Evolutionary conservation across 2,329 filamentous ascomycete species (phyloP).

Genomic region (Ilyonectria destructans): DNA sequence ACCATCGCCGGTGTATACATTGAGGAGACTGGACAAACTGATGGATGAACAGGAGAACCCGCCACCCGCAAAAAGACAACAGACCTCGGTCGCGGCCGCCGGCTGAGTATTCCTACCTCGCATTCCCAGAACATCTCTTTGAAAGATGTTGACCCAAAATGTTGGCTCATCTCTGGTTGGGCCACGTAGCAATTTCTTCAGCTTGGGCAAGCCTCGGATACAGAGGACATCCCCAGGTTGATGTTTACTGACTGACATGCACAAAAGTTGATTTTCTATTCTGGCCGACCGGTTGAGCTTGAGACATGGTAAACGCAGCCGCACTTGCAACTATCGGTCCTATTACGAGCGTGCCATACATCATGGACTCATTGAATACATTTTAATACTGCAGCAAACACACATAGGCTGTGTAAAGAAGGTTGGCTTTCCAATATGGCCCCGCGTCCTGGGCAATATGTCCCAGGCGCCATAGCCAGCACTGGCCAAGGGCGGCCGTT

Average conservation of each 20-base stretch:
- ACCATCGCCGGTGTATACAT: conserved; percentile 21
- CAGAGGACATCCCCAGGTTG: conserved; percentile 25
- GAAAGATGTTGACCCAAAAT: conserved; percentile 31
- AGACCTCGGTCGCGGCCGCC: conserved; percentile 60
- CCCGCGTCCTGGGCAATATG: neutral
- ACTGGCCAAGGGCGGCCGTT: conserved; percentile 1
- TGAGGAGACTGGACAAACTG: conserved; percentile 43
- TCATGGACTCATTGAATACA: conserved; percentile 16
- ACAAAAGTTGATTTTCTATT: conserved; percentile 37
- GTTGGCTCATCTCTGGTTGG: conserved; percentile 28
- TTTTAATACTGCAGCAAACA: conserved; percentile 25
- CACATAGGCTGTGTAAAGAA: conserved; percentile 22
- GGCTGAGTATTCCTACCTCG: conserved; percentile 51
- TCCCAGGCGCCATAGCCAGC: conserved; percentile 1
- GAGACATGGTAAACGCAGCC: conserved; percentile 11
- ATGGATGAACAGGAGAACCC: conserved; percentile 55
- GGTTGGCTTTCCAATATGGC: conserved; percentile 5
- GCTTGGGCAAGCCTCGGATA: conserved; percentile 37
- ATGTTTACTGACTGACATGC: conserved; percentile 42
- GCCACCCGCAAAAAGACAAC: conserved; percentile 60
- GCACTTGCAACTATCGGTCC: conserved; percentile 8
- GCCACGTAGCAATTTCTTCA: conserved; percentile 28
- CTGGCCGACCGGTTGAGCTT: conserved; percentile 7
- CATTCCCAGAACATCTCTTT: conserved; percentile 29
- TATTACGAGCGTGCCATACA: conserved; percentile 6